Evolutionary conservation across 441 rosid species (phyloP), one percentile per base, ranked within the genome.

Genomic region (Cnidoscolus chayamansa): DNA sequence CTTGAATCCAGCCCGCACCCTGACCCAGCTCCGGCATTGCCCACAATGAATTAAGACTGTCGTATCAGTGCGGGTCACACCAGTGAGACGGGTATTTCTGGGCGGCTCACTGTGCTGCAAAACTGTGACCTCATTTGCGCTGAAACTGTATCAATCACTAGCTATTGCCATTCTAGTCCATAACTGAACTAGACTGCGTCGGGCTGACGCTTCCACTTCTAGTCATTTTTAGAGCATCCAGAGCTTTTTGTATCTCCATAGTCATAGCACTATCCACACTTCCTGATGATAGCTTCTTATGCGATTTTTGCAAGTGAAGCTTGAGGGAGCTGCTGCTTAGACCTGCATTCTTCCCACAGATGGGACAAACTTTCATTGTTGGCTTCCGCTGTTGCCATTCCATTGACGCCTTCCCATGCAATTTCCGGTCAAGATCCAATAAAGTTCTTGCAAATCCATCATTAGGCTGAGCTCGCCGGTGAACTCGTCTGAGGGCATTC

Each of bases 231-330:
- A 95, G 90, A 17, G 97, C 96, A 11, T 88, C 91, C 75, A 95
- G 76, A 67, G 94, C 97, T 80, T 93, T 95, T 63, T 93, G 91
- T 77, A 93, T 95, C 76, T 93, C 99, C 96, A 91, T 88, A 25
- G 83, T 91, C 97, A 95, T 95, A 64, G 99, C 99, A 76, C 97
- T 93, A 81, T 93, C 97, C 19, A 95, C 99, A 40, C 99, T 93
- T 67, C 98, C 97, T 9, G 98, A 91, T 32, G 98, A 93, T 48
- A 91, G 77, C 78, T 84, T 88, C 84, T 83, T 91, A 81, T 95
- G 99, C 49, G 89, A 78, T 73, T 95, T 95, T 77, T 95, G 99
- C 71, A 95, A 79, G 78, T 95, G 98, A 63, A 93, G 92, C 80
- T 95, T 91, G 7, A 95, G 87, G 0, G 99, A 93, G 82, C 95